Evolutionary conservation across 805 yeast genomes (phyloP), one percentile per base, ranked within the genome.

Genomic region (Saccharomycopsis oosterbeekiorum): DNA sequence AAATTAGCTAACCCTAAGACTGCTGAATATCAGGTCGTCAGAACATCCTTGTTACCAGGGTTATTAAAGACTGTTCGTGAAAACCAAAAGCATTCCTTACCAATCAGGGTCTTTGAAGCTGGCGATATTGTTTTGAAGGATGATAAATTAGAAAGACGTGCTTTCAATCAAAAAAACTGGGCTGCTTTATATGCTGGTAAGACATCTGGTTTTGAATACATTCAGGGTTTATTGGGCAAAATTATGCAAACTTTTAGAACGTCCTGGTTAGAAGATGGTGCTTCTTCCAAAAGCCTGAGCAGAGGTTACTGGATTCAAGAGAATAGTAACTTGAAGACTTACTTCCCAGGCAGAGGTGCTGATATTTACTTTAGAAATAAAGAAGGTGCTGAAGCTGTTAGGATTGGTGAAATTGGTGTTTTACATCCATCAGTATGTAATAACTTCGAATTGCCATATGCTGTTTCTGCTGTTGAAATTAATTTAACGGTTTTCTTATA

Each of bases 271-370:
- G 85, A 81, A 64, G 79, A 81, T 64, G 80, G 84, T 9, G 67
- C 63, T 43, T 74, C 70, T 54, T 78, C 77, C 59, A 69, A 75
- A 15, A 72, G 70, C 43, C 74, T 77, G 47, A 80, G 77, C 64
- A 88, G 94, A 77, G 97, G 97, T 59, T 88, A 84, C 76, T 88
- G 94, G 94, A 86, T 88, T 62, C 88, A 84, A 73, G 85, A 86
- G 71, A 89, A 85, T 69, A 75, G 74, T 59, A 77, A 79, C 34
- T 80, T 84, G 71, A 80, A 84, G 57, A 87, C 92, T 63, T 93
- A 80, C 76, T 94, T 94, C 88, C 96, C 97, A 47, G 99, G 98
- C 51, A 87, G 99, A 78, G 97, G 97, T 65, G 99, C 99, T 59
- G 85, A 83, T 70, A 80, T 94, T 65, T 82, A 80, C 75, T 88